phyloP scores from a whole-genome alignment of 257 asterid genomes.

The Eucommia ulmoides region DNA sequence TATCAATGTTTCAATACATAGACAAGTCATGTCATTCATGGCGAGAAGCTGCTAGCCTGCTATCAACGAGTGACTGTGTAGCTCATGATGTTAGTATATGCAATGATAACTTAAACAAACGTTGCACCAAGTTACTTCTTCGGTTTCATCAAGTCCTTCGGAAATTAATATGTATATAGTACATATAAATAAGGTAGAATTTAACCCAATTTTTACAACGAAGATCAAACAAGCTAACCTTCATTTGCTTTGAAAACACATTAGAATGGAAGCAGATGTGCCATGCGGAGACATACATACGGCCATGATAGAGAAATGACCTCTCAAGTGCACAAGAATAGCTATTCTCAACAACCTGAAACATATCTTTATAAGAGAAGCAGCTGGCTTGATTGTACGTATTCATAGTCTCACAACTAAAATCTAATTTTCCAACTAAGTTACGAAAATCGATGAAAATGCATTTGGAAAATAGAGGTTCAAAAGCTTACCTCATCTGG shows the following conservation, averaged over 20 bases:
- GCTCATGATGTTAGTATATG: too few species aligned
- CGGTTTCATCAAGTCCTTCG: not conserved
- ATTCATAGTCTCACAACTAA: too few species aligned
- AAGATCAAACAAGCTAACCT: slow-evolving; percentile 32
- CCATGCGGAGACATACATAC: slow-evolving; percentile 76
- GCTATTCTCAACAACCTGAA: slow-evolving; percentile 83
- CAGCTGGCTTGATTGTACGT: too few species aligned
- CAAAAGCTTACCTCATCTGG: slow-evolving; percentile 63
- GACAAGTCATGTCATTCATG: too few species aligned
- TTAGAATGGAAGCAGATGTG: slow-evolving; percentile 93
- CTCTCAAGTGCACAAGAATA: slow-evolving; percentile 95
- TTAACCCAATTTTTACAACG: slow-evolving; percentile 5
- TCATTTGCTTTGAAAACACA: slow-evolving; percentile 87
- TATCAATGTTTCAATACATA: too few species aligned
- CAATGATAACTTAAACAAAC: too few species aligned
- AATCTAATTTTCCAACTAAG: too few species aligned
- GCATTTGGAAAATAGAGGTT: slow-evolving; percentile 3
- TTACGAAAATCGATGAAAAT: slow-evolving; percentile 5
- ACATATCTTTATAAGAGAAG: too few species aligned
- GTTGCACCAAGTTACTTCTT: not conserved
- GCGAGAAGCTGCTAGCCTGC: too few species aligned
- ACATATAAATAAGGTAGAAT: not conserved
- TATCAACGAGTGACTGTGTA: too few species aligned
- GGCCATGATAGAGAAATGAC: slow-evolving; percentile 88
- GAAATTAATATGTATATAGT: too few species aligned